Evolutionary conservation across 495 filamentous ascomycete genomes (phyloP).

Genomic region (Parathielavia hyrcaniae): DNA sequence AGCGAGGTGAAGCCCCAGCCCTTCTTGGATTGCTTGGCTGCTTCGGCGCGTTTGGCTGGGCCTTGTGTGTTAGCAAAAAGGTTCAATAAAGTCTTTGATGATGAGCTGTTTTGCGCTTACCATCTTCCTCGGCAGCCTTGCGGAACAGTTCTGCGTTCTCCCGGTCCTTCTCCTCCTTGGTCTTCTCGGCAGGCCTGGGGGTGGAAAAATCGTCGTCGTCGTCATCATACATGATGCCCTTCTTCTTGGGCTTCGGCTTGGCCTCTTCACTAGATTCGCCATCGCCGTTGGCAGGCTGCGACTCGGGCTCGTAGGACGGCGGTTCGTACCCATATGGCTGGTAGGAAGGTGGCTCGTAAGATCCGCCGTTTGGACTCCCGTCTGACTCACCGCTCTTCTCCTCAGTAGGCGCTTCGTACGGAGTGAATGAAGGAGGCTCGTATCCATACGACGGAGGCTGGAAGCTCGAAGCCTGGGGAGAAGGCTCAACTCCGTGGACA

Average conservation of each 20-base stretch:
- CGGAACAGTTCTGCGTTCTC: conserved; percentile 73
- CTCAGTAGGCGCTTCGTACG: conserved; percentile 29
- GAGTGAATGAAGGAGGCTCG: conserved; percentile 35
- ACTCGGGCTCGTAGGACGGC: conserved; percentile 49
- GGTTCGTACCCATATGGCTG: conserved; percentile 50
- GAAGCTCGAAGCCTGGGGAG: conserved; percentile 25
- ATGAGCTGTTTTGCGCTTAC: conserved; percentile 35
- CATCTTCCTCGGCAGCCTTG: conserved; percentile 81
- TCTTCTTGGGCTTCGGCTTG: conserved; percentile 59
- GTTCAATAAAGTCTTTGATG: not conserved
- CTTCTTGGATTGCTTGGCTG: conserved; percentile 52
- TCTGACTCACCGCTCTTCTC: conserved; percentile 24
- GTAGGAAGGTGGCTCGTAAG: conserved; percentile 49
- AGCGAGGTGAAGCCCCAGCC: conserved; percentile 79
- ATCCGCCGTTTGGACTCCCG: conserved; percentile 25
- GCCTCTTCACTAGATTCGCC: conserved; percentile 34
- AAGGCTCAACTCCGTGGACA: not conserved
- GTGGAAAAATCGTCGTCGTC: conserved; percentile 54
- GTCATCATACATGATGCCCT: conserved; percentile 73
- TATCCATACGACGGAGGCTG: conserved; percentile 42
- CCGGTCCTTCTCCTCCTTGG: conserved; percentile 52
- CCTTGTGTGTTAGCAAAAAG: not conserved
- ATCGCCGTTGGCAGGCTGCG: conserved; percentile 37
- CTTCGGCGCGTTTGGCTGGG: conserved; percentile 40
- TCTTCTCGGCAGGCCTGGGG: conserved; percentile 39